A percentile compares a stretch with the other conserved stretches of the same genome.
phyloP scores from a whole-genome alignment of 306 rosid species.

The Prunus campanulata region DNA sequence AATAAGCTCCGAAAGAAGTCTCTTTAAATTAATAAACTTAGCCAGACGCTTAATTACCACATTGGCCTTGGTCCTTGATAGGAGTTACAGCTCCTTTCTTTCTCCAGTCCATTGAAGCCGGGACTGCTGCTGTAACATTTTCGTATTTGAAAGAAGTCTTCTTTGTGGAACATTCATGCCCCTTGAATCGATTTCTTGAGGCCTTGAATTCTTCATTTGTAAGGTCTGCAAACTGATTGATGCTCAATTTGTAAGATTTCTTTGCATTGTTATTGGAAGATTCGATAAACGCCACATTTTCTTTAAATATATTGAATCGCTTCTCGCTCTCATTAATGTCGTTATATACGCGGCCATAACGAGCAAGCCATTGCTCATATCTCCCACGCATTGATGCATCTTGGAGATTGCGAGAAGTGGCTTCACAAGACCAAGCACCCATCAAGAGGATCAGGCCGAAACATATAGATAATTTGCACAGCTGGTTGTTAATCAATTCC shows the following conservation, averaged over 20 bases:
- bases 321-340: constrained; percentile 18
- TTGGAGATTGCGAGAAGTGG: too few relatives aligned
- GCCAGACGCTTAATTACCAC: constrained; percentile 5
- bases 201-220: constrained; percentile 36
- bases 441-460: constrained; percentile 20
- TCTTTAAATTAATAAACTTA: too few relatives aligned
- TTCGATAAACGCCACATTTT: constrained; percentile 30
- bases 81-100: constrained; percentile 36
- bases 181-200: constrained; percentile 41
- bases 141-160: constrained; percentile 36
- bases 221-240: constrained; percentile 4
- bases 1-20: too few relatives aligned
- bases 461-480: constrained; percentile 1
- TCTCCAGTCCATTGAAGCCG: constrained; percentile 37
- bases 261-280: constrained; percentile 25
- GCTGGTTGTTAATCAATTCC: constrained; percentile 17
- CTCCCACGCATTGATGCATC: constrained; percentile 20
- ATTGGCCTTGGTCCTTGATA: constrained; percentile 38
- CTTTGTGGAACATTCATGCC: constrained; percentile 35
- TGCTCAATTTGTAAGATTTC: constrained; percentile 29
- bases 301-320: constrained; percentile 30
- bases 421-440: constrained; percentile 17
- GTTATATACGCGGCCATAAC: constrained; percentile 23
- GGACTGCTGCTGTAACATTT: constrained; percentile 8
- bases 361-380: constrained; percentile 38